Conservation (phyloP, 1,284 basidiomycete genomes). For the Caloboletus inedulis region DNA sequence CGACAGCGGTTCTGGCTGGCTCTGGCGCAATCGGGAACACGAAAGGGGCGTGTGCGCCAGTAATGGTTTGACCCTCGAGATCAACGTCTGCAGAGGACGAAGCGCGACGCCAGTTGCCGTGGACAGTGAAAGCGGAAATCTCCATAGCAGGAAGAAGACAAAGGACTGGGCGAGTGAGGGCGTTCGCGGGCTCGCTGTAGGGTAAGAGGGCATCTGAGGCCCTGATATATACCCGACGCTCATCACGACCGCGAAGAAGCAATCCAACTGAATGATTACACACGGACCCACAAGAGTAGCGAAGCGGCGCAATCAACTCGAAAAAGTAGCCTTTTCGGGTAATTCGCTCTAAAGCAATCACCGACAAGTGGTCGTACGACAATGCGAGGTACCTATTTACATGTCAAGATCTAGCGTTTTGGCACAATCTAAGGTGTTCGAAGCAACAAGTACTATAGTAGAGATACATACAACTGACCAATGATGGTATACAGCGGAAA, state of each 20-base stretch:
- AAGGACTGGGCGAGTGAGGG: not conserved
- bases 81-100: constrained; percentile 7
- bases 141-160: not conserved
- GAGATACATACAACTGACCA: constrained; percentile 4
- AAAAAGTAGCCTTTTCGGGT: not conserved
- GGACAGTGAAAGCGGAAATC: constrained; percentile 1
- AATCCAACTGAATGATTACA: not conserved
- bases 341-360: not conserved
- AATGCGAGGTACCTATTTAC: too few species aligned
- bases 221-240: constrained; percentile 2
- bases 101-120: constrained; percentile 17
- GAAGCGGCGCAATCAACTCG: not conserved
- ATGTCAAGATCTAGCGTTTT: not conserved
- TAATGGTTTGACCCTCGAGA: constrained; percentile 17
- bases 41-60: constrained; percentile 5
- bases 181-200: not conserved
- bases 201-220: not conserved
- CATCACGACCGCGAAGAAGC: not conserved
- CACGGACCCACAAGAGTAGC: not conserved
- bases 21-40: constrained; percentile 8
- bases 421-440: not conserved
- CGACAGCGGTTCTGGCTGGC: constrained; percentile 1
- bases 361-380: not conserved
- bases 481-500: constrained; percentile 3
- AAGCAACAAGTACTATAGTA: not conserved